Percentiles rank a stretch among this genome's conserved stretches.
Evolutionary conservation across 179 eudicot genomes (phyloP).

Genomic region (Silene coronaria): DNA sequence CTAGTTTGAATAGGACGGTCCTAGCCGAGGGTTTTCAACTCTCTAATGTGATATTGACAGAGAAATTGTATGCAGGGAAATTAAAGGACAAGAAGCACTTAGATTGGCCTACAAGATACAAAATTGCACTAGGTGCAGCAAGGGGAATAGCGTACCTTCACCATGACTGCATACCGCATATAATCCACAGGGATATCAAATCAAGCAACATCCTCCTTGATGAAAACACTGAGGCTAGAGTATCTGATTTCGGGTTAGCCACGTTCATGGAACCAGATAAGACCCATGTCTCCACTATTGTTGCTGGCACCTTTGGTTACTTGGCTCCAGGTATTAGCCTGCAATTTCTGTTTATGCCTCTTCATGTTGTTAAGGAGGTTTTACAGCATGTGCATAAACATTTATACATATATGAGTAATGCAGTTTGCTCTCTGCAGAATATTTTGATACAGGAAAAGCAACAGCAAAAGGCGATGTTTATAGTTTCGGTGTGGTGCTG

Average conservation of each 20-base stretch:
- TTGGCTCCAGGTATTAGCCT: slow-evolving; percentile 68
- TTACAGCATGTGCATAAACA: background rate
- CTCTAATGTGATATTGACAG: background rate
- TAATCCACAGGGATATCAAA: slow-evolving; percentile 88
- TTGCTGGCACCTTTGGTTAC: slow-evolving; percentile 95
- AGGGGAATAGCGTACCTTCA: slow-evolving; percentile 88
- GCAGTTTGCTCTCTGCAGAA: slow-evolving; percentile 37
- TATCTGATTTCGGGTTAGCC: slow-evolving; percentile 91
- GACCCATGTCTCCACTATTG: slow-evolving; percentile 77
- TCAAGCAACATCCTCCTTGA: slow-evolving; percentile 88
- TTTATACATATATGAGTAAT: background rate
- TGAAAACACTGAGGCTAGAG: slow-evolving; percentile 68
- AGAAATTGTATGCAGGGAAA: slow-evolving; percentile 37
- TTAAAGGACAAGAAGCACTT: slow-evolving; percentile 38
- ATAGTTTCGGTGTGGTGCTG: slow-evolving; percentile 85
- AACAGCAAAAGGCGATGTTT: slow-evolving; percentile 88
- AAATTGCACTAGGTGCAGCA: slow-evolving; percentile 84
- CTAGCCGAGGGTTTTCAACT: background rate
- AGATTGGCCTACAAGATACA: slow-evolving; percentile 75
- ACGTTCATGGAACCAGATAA: slow-evolving; percentile 82
- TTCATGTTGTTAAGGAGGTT: background rate
- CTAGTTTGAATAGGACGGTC: background rate
- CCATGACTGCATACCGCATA: slow-evolving; percentile 90
- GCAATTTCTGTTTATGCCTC: background rate
- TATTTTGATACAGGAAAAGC: slow-evolving; percentile 95